Evolutionary conservation across 495 filamentous ascomycete species (phyloP).

Genomic region (Staphylotrichum tortipilum): DNA sequence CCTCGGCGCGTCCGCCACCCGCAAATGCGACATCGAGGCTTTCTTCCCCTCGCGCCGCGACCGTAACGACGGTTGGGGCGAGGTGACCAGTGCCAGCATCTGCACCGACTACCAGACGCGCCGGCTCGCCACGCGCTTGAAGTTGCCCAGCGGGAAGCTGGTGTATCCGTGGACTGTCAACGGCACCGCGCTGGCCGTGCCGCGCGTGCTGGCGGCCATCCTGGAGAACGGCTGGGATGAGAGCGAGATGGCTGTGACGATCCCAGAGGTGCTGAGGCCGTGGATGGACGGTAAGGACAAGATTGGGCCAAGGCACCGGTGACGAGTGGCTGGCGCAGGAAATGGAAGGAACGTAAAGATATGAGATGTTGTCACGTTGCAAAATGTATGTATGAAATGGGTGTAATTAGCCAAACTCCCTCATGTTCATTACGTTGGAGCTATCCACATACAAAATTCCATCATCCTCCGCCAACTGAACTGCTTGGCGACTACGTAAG

Average conservation of each 20-base stretch:
- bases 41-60: constrained; percentile 77
- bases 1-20: constrained; percentile 74
- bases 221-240: constrained; percentile 89
- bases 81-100: constrained; percentile 81
- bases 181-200: constrained; percentile 87
- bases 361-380: background rate
- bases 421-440: constrained; percentile 5
- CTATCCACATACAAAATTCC: constrained; percentile 1
- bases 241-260: constrained; percentile 47
- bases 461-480: background rate
- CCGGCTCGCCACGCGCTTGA: constrained; percentile 63
- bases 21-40: constrained; percentile 89
- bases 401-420: background rate
- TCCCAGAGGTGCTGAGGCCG: constrained; percentile 67
- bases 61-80: constrained; percentile 78
- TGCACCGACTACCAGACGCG: constrained; percentile 93
- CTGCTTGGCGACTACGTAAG: too few species aligned
- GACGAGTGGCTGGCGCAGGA: background rate
- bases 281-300: constrained; percentile 72
- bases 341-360: background rate
- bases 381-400: background rate
- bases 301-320: constrained; percentile 42
- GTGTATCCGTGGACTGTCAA: constrained; percentile 80
- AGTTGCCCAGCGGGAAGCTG: constrained; percentile 36
- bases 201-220: constrained; percentile 80